Evolutionary conservation across 1,284 basidiomycete species (phyloP).

Genomic region (Cutaneotrichosporon sp.): DNA sequence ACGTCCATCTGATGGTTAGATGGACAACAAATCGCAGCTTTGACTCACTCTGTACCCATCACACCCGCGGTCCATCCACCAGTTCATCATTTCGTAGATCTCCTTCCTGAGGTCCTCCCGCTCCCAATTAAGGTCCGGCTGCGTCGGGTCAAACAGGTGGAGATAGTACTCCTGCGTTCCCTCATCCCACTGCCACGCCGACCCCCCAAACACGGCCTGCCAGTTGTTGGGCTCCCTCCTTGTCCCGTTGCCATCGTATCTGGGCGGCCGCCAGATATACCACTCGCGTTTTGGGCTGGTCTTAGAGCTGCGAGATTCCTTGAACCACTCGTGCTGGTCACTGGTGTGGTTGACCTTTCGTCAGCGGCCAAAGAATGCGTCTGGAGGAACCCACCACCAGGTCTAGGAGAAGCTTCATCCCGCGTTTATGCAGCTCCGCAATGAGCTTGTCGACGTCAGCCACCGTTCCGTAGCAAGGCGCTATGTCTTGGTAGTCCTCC

Average conservation of each 20-base stretch:
- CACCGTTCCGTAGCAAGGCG: conserved; percentile 49
- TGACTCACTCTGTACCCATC: conserved; percentile 48
- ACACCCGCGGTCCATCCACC: conserved; percentile 51
- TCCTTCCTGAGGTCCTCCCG: conserved; percentile 39
- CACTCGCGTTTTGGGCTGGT: conserved; percentile 50
- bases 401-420: conserved; percentile 50
- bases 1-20: conserved; percentile 4
- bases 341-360: conserved; percentile 52
- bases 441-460: conserved; percentile 49
- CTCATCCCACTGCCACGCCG: conserved; percentile 52
- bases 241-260: conserved; percentile 33
- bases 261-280: conserved; percentile 50
- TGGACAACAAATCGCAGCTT: too few species aligned
- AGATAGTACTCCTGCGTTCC: conserved; percentile 51
- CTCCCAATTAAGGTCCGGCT: conserved; percentile 48
- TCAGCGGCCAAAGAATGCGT: conserved; percentile 40
- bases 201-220: conserved; percentile 47
- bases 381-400: conserved; percentile 40
- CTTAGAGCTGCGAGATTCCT: conserved; percentile 45
- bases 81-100: conserved; percentile 48
- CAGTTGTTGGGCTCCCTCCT: conserved; percentile 51
- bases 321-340: conserved; percentile 51
- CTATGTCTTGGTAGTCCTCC: conserved; percentile 48
- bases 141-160: conserved; percentile 42
- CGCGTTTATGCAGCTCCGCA: conserved; percentile 40